phyloP scores from a whole-genome alignment of 2,329 filamentous ascomycete genomes.

The Colletotrichum cordylinicola region DNA sequence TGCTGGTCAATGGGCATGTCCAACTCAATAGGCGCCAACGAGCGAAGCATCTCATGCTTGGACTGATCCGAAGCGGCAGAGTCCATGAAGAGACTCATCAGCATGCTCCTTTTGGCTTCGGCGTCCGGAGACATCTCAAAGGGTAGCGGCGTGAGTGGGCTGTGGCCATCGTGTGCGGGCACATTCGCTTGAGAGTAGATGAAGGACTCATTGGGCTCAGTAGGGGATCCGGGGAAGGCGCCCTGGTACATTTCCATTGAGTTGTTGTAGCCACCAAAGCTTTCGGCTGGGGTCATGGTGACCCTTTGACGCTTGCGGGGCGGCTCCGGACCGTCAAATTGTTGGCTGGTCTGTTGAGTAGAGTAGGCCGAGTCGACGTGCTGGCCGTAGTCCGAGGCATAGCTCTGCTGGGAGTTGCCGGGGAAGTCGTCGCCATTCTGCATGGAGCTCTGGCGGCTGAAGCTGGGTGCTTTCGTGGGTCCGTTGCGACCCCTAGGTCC shows the following conservation, averaged over 20 bases:
- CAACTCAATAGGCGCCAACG: constrained; percentile 79
- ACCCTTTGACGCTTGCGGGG: constrained; percentile 79
- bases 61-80: constrained; percentile 72
- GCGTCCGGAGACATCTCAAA: constrained; percentile 67
- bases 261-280: constrained; percentile 60
- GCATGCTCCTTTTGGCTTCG: constrained; percentile 79
- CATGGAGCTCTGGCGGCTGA: constrained; percentile 74
- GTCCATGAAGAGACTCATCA: constrained; percentile 86
- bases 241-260: constrained; percentile 52
- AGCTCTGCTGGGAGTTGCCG: constrained; percentile 83
- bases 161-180: constrained; percentile 49
- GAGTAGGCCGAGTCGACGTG: constrained; percentile 74
- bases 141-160: constrained; percentile 69
- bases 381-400: constrained; percentile 78
- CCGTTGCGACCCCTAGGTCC: constrained; percentile 70
- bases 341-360: constrained; percentile 53
- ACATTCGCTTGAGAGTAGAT: constrained; percentile 61
- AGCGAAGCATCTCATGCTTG: constrained; percentile 78
- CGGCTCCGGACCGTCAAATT: constrained; percentile 64
- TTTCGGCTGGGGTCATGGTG: constrained; percentile 59
- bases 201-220: constrained; percentile 82
- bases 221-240: constrained; percentile 73
- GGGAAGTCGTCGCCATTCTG: constrained; percentile 74
- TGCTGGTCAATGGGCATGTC: constrained; percentile 92
- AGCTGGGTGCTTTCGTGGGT: constrained; percentile 70